These are phyloP conservation scores for Heritiera fomes DNA, from an alignment of 345 rosid species.

Conservation along the genomic window DNA sequence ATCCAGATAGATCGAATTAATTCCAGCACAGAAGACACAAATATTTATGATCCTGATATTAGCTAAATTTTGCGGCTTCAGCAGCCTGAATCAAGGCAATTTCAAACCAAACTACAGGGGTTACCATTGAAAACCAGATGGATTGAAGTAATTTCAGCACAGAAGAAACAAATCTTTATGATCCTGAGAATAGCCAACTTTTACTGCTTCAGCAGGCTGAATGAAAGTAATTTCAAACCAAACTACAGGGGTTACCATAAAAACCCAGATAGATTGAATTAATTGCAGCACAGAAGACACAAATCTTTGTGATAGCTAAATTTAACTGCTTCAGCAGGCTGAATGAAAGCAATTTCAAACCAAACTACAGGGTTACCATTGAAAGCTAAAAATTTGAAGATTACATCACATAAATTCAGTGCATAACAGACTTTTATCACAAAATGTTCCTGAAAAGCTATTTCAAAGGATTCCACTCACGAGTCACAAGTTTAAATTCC, in stretches of 20 bases:
- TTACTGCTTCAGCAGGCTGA: too few species aligned
- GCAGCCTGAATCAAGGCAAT: background rate
- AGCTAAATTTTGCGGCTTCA: background rate
- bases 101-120: too few species aligned
- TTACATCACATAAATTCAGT: background rate
- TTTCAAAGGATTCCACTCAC: background rate
- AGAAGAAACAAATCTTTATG: background rate
- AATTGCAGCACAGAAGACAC: too few species aligned
- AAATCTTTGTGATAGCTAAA: too few species aligned
- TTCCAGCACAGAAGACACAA: background rate
- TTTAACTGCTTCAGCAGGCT: background rate
- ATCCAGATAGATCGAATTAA: background rate
- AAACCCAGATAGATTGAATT: background rate
- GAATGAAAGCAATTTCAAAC: background rate
- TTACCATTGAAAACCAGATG: background rate
- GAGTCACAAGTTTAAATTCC: background rate
- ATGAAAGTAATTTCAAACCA: too few species aligned
- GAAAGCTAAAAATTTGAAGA: background rate
- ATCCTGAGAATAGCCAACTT: background rate
- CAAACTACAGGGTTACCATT: constrained; percentile 3
- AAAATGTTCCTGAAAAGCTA: background rate
- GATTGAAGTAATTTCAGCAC: background rate
- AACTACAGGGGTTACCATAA: background rate
- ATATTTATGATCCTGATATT: background rate
- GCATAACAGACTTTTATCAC: background rate